Conservation (phyloP, 1,139 yeast species). For the Arxiozyma telluris region DNA sequence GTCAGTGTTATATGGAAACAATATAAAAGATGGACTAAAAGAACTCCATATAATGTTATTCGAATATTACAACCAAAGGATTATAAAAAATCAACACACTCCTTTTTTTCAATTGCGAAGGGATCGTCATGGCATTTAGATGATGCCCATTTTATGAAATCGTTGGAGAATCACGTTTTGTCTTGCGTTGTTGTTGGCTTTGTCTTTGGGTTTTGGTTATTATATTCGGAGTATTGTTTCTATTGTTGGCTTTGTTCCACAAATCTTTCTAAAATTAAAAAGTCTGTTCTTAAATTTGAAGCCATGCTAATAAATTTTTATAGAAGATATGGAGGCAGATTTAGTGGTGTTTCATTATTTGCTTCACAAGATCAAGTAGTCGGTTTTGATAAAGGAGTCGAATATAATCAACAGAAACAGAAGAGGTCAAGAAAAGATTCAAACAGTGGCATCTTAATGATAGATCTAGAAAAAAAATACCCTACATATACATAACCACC, state of each 20-base stretch:
- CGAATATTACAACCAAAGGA: slow-evolving; percentile 63
- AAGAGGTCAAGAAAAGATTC: slow-evolving; percentile 6
- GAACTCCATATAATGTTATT: slow-evolving; percentile 31
- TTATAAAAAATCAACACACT: slow-evolving; percentile 47
- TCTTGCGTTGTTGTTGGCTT: slow-evolving; percentile 64
- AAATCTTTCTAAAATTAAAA: not conserved
- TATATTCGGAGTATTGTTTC: slow-evolving; percentile 55
- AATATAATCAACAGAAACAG: slow-evolving; percentile 3
- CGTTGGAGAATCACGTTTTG: slow-evolving; percentile 60
- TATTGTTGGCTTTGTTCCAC: slow-evolving; percentile 36
- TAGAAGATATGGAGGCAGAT: not conserved
- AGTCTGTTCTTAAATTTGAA: not conserved
- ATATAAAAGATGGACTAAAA: slow-evolving; percentile 68
- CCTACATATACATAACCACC: not conserved
- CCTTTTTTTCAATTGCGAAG: slow-evolving; percentile 62
- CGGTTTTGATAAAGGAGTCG: slow-evolving; percentile 3
- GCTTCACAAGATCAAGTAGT: not conserved
- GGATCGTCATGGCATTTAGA: slow-evolving; percentile 89
- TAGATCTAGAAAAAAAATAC: slow-evolving; percentile 4
- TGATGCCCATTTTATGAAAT: slow-evolving; percentile 68
- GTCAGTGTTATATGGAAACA: slow-evolving; percentile 81
- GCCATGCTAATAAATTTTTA: not conserved
- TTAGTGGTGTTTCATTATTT: not conserved
- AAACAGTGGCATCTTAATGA: slow-evolving; percentile 2
- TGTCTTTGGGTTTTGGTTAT: slow-evolving; percentile 41